Base-by-base conservation (phyloP, 768 basidiomycete species). In the Rhodosporidiobolus odoratus region DNA sequence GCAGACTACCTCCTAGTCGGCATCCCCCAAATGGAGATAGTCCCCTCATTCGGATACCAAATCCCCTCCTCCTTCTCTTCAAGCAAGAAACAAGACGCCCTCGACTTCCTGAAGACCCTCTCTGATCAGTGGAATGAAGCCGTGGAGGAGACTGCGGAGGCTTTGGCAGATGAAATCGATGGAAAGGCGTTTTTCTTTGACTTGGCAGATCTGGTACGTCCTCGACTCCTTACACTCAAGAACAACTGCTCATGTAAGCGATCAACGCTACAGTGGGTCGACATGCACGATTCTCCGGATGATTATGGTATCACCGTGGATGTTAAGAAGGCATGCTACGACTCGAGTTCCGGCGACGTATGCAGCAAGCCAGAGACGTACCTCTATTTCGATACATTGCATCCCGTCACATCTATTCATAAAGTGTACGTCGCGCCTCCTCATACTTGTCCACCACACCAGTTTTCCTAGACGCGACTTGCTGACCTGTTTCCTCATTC, bases 301-400 rank as follows among this genome's bases (percentile, higher is more conserved):
- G 34, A 34, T 0, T 62, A 45, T 37, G 67, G 71, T 5, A 41
- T 73, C 54, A 45, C 71, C 4, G 54, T 45, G 2, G 60, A 57
- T 2, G 59, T 59, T 0, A 21, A 52, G 2, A 62, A 62, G 50
- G 12, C 67, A 2, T 68, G 66, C 64, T 73, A 65, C 67, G 40
- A 62, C 60, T 62, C 58, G 34, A 15, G 37, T 0, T 56, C 62
- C 23, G 71, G 71, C 10, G 41, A 41, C 21, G 23, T 73, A 27
- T 73, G 71, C 67, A 32, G n/a, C 17, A 62, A 69, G 54, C 67
- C 71, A 34, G 17, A 56, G 25, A 27, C 25, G 10, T 62, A 38
- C 61, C 54, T 73, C 25, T 73, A 73, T 64, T 68, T 61, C n/a
- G 71, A 73, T 57, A 62, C 71, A 25, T 64, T 73, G 2, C 71